Evolutionary conservation across 176 grass and related monocot genomes (phyloP).

Genomic region (maize (Zea mays)): DNA sequence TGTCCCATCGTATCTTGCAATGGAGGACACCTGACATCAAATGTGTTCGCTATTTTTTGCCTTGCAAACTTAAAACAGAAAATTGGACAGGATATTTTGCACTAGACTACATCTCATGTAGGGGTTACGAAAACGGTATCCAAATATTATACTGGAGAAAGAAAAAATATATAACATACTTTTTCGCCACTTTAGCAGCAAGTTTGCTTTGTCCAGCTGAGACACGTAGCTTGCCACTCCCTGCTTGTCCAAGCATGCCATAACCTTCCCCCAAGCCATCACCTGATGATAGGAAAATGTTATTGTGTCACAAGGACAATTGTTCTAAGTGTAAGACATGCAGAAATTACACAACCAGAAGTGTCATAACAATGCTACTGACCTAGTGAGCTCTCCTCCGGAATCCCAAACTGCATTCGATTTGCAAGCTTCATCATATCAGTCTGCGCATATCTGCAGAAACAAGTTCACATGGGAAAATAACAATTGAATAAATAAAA

Average conservation of each 20-base stretch:
- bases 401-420: slow-evolving; percentile 78
- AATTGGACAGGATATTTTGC: not conserved
- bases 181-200: slow-evolving; percentile 75
- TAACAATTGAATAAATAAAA: not conserved
- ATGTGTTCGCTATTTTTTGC: slow-evolving; percentile 18
- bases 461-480: slow-evolving; percentile 7
- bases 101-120: slow-evolving; percentile 17
- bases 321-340: not conserved
- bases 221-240: slow-evolving; percentile 78
- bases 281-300: slow-evolving; percentile 42
- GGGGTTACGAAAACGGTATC: not conserved
- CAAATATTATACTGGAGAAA: slow-evolving; percentile 21
- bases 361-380: slow-evolving; percentile 2
- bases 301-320: slow-evolving; percentile 18
- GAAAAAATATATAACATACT: slow-evolving; percentile 40
- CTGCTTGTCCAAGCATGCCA: slow-evolving; percentile 96
- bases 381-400: slow-evolving; percentile 94
- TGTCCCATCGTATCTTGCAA: slow-evolving; percentile 8
- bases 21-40: slow-evolving; percentile 13
- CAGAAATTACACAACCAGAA: slow-evolving; percentile 17
- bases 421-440: slow-evolving; percentile 94
- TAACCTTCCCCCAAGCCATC: slow-evolving; percentile 88
- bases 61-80: slow-evolving; percentile 10
- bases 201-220: slow-evolving; percentile 72
- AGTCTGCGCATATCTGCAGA: slow-evolving; percentile 77